Evolutionary conservation across 768 basidiomycete species (phyloP).

Genomic region (Pholiota molesta): DNA sequence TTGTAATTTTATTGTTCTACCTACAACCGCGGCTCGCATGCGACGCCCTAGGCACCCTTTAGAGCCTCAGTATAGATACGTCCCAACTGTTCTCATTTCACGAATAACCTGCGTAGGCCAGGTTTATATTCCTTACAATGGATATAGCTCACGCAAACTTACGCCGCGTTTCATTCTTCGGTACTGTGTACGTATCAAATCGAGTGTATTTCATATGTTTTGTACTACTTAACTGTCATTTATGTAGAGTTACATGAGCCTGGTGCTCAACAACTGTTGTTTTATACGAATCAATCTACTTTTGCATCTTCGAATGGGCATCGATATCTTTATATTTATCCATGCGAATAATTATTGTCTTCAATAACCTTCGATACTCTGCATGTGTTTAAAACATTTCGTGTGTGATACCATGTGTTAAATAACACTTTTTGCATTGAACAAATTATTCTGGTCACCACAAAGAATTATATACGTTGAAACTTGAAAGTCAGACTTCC

Average conservation of each 20-base stretch:
- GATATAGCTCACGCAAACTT: not conserved
- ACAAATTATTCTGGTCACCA: too few species aligned
- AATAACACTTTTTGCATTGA: too few species aligned
- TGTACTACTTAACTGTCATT: not conserved
- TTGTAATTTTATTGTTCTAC: conserved; percentile 9
- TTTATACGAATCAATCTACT: not conserved
- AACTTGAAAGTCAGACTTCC: too few species aligned
- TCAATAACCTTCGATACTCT: too few species aligned
- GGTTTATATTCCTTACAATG: not conserved
- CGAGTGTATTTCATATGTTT: not conserved
- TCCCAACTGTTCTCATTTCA: not conserved
- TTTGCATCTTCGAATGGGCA: too few species aligned
- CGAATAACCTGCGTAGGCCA: not conserved
- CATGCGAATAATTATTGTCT: too few species aligned
- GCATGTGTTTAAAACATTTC: too few species aligned
- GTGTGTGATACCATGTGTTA: too few species aligned
- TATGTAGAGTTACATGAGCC: not conserved
- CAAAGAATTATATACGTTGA: too few species aligned
- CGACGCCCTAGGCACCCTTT: not conserved
- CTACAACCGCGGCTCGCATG: not conserved
- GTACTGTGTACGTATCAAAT: not conserved
- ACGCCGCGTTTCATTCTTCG: not conserved
- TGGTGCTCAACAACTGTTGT: not conserved
- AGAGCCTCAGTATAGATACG: not conserved
- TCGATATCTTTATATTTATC: too few species aligned